These are phyloP conservation scores for Hypoxylon sp. DNA, from an alignment of 2,329 filamentous ascomycete species.

Conservation along the genomic window DNA sequence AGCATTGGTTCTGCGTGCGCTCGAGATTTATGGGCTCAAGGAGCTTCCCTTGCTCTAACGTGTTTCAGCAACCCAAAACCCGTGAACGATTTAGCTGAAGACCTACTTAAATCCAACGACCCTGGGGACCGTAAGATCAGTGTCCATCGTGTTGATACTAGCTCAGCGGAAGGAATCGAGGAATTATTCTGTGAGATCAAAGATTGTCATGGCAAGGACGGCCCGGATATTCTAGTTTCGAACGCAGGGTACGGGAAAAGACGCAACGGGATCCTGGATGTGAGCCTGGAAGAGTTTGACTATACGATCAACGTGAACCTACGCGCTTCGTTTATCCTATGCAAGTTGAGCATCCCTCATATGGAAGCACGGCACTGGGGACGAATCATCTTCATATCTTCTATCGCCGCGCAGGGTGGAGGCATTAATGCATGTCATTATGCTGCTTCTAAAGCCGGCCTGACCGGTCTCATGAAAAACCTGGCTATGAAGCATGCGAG, in stretches of 20 bases:
- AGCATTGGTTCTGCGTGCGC: conserved; percentile 57
- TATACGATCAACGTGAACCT: conserved; percentile 74
- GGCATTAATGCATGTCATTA: conserved; percentile 75
- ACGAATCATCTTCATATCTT: conserved; percentile 74
- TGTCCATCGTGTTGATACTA: conserved; percentile 72
- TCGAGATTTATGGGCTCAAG: conserved; percentile 55
- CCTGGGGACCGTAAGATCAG: conserved; percentile 61
- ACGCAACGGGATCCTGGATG: conserved; percentile 70
- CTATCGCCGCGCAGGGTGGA: conserved; percentile 73
- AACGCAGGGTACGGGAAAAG: conserved; percentile 78
- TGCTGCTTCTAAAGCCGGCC: conserved; percentile 73
- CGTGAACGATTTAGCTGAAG: conserved; percentile 50
- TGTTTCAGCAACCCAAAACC: conserved; percentile 52
- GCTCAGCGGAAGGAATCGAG: conserved; percentile 66
- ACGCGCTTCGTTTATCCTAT: conserved; percentile 73
- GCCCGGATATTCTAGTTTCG: conserved; percentile 74
- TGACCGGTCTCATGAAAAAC: conserved; percentile 77
- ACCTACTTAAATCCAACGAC: conserved; percentile 47
- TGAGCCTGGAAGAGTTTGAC: conserved; percentile 75
- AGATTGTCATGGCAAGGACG: conserved; percentile 63
- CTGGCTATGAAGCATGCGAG: conserved; percentile 71
- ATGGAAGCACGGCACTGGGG: conserved; percentile 75
- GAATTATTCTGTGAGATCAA: conserved; percentile 69
- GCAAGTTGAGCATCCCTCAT: conserved; percentile 71
- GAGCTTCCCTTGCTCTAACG: conserved; percentile 55